Evolutionary conservation across 2,329 filamentous ascomycete species (phyloP).

Genomic region (Colletotrichum ledebouriae): DNA sequence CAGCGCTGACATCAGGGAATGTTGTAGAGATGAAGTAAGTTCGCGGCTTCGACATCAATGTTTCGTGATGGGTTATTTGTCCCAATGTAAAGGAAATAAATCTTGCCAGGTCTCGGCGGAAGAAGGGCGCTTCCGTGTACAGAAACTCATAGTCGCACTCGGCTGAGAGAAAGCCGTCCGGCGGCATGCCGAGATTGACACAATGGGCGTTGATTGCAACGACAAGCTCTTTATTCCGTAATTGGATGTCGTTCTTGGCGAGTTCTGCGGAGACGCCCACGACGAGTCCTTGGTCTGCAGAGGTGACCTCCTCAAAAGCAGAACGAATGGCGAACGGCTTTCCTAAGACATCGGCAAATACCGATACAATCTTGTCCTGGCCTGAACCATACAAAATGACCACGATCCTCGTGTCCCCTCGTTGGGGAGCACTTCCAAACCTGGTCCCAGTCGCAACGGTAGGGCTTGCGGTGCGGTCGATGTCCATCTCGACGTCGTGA

Average conservation of each 20-base stretch:
- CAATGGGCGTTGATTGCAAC: slow-evolving; percentile 83
- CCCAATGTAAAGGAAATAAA: slow-evolving; percentile 85
- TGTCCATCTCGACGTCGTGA: slow-evolving; percentile 49
- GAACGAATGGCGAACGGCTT: slow-evolving; percentile 75
- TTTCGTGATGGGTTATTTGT: slow-evolving; percentile 82
- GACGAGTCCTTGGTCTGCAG: slow-evolving; percentile 72
- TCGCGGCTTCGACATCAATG: slow-evolving; percentile 80
- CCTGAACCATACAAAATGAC: slow-evolving; percentile 78
- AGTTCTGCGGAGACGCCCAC: slow-evolving; percentile 73
- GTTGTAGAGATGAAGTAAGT: slow-evolving; percentile 91
- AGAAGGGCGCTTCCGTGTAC: slow-evolving; percentile 80
- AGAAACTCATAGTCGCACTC: slow-evolving; percentile 89
- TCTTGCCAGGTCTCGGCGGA: slow-evolving; percentile 80
- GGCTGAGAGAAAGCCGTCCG: slow-evolving; percentile 74
- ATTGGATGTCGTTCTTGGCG: slow-evolving; percentile 69
- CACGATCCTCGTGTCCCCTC: slow-evolving; percentile 70
- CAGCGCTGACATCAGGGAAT: slow-evolving; percentile 86
- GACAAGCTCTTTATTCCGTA: slow-evolving; percentile 70
- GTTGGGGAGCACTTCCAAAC: slow-evolving; percentile 61
- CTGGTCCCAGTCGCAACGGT: slow-evolving; percentile 54
- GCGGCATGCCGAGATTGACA: slow-evolving; percentile 77
- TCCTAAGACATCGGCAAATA: slow-evolving; percentile 84
- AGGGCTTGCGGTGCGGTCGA: slow-evolving; percentile 54
- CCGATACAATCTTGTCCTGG: slow-evolving; percentile 79
- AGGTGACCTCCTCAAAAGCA: slow-evolving; percentile 66